These are phyloP conservation scores for Lentinula raphanica DNA, from an alignment of 768 basidiomycete genomes.

Conservation along the genomic window DNA sequence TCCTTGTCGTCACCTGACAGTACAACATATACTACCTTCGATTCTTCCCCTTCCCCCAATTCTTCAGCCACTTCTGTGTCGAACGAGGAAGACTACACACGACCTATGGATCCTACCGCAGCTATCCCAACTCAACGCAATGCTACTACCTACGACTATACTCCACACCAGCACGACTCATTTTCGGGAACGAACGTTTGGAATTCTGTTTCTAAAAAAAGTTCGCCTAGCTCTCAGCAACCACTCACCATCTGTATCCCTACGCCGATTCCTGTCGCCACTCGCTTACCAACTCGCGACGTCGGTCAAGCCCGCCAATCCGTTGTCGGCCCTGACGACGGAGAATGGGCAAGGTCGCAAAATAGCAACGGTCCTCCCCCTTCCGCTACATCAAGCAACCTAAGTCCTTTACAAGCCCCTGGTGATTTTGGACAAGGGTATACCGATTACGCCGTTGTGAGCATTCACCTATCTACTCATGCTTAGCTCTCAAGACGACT, in stretches of 20 bases:
- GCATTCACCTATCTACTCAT: not conserved
- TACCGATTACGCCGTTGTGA: not conserved
- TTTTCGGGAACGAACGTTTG: not conserved
- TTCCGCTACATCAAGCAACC: not conserved
- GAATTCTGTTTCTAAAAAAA: not conserved
- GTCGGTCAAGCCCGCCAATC: not conserved
- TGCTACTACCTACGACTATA: not conserved
- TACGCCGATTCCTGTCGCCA: not conserved
- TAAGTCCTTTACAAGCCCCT: not conserved
- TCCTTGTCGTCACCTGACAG: not conserved
- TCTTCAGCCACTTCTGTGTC: not conserved
- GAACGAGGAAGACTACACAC: not conserved
- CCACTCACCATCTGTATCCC: slow-evolving; percentile 3
- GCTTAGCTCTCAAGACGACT: not conserved
- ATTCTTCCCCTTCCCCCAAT: not conserved
- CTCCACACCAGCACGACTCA: not conserved
- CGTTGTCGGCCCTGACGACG: not conserved
- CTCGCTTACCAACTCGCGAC: not conserved
- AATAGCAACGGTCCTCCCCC: not conserved
- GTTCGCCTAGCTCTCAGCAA: not conserved
- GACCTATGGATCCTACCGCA: not conserved
- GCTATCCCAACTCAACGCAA: not conserved
- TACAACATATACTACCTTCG: not conserved
- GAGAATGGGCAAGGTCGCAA: slow-evolving; percentile 2
- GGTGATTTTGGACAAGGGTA: not conserved